A percentile compares a stretch with the other conserved stretches of the same genome.
Evolutionary conservation across 768 basidiomycete genomes (phyloP).

Genomic region (Coprinellus aureogranulatus): DNA sequence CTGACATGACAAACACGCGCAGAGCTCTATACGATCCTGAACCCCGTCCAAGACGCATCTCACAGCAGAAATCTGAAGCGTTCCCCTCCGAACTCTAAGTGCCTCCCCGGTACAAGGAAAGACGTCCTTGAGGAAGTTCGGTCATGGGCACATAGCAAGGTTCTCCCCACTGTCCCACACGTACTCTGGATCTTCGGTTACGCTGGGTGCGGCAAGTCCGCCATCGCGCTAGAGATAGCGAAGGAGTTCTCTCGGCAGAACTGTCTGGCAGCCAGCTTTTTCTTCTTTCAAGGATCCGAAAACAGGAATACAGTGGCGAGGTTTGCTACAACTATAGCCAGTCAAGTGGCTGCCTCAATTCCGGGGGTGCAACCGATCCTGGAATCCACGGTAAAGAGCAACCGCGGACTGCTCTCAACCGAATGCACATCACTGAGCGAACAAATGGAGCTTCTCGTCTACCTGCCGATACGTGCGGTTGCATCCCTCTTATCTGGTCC

Average conservation of each 20-base stretch:
- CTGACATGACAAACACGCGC: too few relatives aligned
- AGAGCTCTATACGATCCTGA: too few relatives aligned
- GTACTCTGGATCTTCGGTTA: slow-evolving; percentile 17
- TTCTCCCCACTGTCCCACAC: neutral
- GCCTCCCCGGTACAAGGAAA: neutral
- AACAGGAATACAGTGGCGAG: slow-evolving; percentile 1
- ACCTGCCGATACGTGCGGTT: neutral
- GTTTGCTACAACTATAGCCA: slow-evolving; percentile 13
- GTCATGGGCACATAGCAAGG: neutral
- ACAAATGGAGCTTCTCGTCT: slow-evolving; percentile 11
- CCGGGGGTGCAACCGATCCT: neutral
- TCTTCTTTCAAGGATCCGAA: slow-evolving; percentile 8
- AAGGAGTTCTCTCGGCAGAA: neutral
- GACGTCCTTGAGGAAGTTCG: neutral
- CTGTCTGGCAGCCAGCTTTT: slow-evolving; percentile 13
- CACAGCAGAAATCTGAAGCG: neutral
- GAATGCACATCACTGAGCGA: neutral
- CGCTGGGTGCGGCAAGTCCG: slow-evolving; percentile 19
- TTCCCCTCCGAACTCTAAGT: neutral
- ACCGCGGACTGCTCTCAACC: slow-evolving; percentile 6
- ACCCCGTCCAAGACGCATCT: neutral
- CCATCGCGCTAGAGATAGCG: slow-evolving; percentile 14
- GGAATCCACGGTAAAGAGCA: neutral
- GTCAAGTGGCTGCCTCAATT: slow-evolving; percentile 10
- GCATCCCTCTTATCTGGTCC: neutral